Evolutionary conservation across 2,329 filamentous ascomycete genomes (phyloP).

Genomic region (Aspergillus felis): DNA sequence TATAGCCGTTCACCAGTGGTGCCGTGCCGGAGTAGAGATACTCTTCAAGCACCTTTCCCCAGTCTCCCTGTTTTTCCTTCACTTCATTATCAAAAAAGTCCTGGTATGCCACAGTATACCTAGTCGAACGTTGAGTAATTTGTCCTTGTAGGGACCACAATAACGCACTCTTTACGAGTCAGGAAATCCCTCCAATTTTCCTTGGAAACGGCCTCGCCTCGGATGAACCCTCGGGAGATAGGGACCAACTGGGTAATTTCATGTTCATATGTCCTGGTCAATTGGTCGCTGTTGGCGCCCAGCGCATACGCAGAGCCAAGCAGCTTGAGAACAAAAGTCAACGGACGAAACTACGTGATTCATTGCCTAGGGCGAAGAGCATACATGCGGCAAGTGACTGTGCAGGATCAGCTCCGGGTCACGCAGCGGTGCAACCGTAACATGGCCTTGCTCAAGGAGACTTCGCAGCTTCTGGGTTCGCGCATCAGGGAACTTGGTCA

Average conservation of each 20-base stretch:
- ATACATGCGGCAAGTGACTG: too few relatives aligned
- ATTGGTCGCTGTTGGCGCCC: background rate
- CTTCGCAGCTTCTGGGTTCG: too few relatives aligned
- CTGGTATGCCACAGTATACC: background rate
- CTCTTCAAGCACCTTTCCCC: background rate
- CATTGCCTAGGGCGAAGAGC: too few relatives aligned
- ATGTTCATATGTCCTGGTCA: background rate
- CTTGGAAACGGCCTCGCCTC: background rate
- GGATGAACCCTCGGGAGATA: background rate
- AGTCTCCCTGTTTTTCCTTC: background rate
- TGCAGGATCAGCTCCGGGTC: too few relatives aligned
- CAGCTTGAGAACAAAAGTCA: background rate
- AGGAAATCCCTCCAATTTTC: slow-evolving; percentile 1
- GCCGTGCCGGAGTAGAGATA: background rate
- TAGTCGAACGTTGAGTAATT: background rate
- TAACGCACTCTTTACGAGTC: background rate
- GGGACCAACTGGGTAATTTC: background rate
- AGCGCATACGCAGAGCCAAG: slow-evolving; percentile 1
- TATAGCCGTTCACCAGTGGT: background rate
- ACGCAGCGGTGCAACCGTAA: too few relatives aligned
- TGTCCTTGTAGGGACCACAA: background rate
- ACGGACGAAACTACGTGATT: too few relatives aligned
- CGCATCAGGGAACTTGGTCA: too few relatives aligned
- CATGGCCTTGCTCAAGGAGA: too few relatives aligned
- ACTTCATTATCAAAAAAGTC: slow-evolving; percentile 1